Evolutionary conservation across 2,329 filamentous ascomycete species (phyloP).

Genomic region (Colletotrichum liaoningense): DNA sequence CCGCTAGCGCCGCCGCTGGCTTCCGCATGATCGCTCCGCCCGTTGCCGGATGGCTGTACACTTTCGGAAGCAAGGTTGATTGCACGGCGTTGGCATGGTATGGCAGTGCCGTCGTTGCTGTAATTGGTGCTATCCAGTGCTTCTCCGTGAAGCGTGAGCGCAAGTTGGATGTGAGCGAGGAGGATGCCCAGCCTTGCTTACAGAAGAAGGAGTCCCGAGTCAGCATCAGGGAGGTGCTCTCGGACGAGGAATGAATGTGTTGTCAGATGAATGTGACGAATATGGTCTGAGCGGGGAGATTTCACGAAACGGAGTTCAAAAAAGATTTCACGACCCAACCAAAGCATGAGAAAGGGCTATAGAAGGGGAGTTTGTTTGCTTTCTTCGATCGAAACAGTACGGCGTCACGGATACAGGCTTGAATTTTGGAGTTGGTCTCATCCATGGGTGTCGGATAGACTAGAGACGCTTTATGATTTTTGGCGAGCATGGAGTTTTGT

Average conservation of each 20-base stretch:
- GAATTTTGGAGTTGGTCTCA: background rate
- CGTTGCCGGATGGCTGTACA: slow-evolving; percentile 72
- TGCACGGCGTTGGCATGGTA: slow-evolving; percentile 75
- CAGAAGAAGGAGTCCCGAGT: slow-evolving; percentile 31
- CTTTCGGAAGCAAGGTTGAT: slow-evolving; percentile 66
- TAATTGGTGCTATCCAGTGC: slow-evolving; percentile 69
- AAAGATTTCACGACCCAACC: slow-evolving; percentile 9
- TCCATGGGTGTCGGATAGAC: slow-evolving; percentile 15
- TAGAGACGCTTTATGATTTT: slow-evolving; percentile 18
- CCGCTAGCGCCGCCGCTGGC: slow-evolving; percentile 73
- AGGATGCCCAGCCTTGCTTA: slow-evolving; percentile 22
- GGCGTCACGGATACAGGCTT: slow-evolving; percentile 4
- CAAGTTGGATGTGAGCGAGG: slow-evolving; percentile 15
- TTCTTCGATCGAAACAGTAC: background rate
- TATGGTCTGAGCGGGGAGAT: background rate
- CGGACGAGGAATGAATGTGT: slow-evolving; percentile 31
- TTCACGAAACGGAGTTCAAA: slow-evolving; percentile 15
- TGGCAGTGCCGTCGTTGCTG: slow-evolving; percentile 67
- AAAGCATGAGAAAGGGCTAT: slow-evolving; percentile 16
- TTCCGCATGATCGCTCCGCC: slow-evolving; percentile 77
- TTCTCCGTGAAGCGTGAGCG: slow-evolving; percentile 59
- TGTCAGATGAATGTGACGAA: slow-evolving; percentile 15
- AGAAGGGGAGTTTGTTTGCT: slow-evolving; percentile 27
- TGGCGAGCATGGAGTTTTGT: slow-evolving; percentile 15
- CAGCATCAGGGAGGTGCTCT: slow-evolving; percentile 27